Evolutionary conservation across 352 stramenopile genomes (phyloP), one percentile per base, ranked within the genome.

Genomic region (Peronospora destructor): DNA sequence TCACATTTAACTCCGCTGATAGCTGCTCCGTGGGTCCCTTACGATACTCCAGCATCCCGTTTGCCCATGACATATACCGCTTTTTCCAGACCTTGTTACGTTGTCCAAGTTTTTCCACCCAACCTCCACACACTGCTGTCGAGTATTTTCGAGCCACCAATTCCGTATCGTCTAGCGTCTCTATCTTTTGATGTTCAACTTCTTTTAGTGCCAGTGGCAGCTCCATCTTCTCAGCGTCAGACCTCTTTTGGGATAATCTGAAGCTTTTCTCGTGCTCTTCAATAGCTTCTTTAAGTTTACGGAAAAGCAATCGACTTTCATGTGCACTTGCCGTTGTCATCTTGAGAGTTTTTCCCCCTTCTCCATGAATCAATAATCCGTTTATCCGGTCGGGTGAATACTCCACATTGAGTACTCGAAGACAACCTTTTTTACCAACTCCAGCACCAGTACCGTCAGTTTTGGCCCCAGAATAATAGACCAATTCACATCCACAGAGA

Each of bases 1-100:
- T 52, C 9, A 89, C 64, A 28, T 68, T 54, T 10, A 81, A 58
- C 16, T 79, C 66, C 6, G 67, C 68, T 1, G 69, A 76, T 3
- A 73, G 40, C n/a, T 67, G 53, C n/a, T 79, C 66, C 21, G 67
- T 64, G 0, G 77, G 73, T 1, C 56, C 54, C 23, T 88, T 71
- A 6, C 76, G 76, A 40, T 89, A 83, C 56, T 83, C 65, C 12
- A 91, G 52, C 59, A 73, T 76, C 0, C 67, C 56, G 19, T 78
- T 73, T 11, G 66, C 59, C 5, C 89, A 55, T 17, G 72, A 64
- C 51, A 89, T 84, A 45, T 84, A 89, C 1, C 74, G 65, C 34
- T 68, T 63, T 33, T 76, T 75, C 77, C 77, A 89, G n/a, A 68
- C 51, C 7, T 64, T 68, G 9, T 60, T 70, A 4, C 30, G 37